Evolutionary conservation across 2,329 filamentous ascomycete species (phyloP).

Genomic region (Calonectria crousiana): DNA sequence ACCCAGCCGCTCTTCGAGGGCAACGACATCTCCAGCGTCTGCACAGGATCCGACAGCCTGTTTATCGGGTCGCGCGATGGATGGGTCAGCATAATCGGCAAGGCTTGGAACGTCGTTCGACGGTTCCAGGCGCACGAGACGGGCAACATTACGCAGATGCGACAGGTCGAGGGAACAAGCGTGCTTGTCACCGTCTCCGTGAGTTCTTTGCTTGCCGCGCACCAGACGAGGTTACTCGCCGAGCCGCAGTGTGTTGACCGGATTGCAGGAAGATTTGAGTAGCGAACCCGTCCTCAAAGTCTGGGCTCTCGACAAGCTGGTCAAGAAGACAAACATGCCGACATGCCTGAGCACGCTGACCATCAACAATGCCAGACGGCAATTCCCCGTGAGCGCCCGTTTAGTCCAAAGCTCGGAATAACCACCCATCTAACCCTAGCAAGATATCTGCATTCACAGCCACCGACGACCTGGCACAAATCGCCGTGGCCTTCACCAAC

Average conservation of each 20-base stretch:
- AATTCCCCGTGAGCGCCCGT: slow-evolving; percentile 78
- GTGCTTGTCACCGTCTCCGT: slow-evolving; percentile 85
- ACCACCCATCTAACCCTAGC: slow-evolving; percentile 12
- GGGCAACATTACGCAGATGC: slow-evolving; percentile 89
- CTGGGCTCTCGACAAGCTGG: slow-evolving; percentile 94
- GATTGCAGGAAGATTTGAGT: slow-evolving; percentile 80
- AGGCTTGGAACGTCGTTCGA: slow-evolving; percentile 86
- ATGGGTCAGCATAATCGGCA: slow-evolving; percentile 86
- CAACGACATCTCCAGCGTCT: slow-evolving; percentile 84
- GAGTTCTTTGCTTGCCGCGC: slow-evolving; percentile 37
- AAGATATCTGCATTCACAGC: slow-evolving; percentile 90
- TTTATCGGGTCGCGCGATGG: slow-evolving; percentile 91
- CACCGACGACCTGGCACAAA: slow-evolving; percentile 88
- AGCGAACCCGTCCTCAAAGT: slow-evolving; percentile 92
- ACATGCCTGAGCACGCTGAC: slow-evolving; percentile 87
- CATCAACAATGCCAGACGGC: slow-evolving; percentile 90
- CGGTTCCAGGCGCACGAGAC: slow-evolving; percentile 89
- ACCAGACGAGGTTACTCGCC: not conserved
- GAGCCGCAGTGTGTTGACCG: slow-evolving; percentile 20
- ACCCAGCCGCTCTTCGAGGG: slow-evolving; percentile 83
- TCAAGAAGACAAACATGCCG: slow-evolving; percentile 92
- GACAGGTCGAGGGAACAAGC: slow-evolving; percentile 88
- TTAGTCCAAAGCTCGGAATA: accelerated
- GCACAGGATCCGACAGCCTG: slow-evolving; percentile 88
- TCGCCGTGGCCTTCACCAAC: slow-evolving; percentile 96